A percentile compares a stretch with the other conserved stretches of the same genome.
Conservation (phyloP, 257 asterid species). For the Agastache rugosa region DNA sequence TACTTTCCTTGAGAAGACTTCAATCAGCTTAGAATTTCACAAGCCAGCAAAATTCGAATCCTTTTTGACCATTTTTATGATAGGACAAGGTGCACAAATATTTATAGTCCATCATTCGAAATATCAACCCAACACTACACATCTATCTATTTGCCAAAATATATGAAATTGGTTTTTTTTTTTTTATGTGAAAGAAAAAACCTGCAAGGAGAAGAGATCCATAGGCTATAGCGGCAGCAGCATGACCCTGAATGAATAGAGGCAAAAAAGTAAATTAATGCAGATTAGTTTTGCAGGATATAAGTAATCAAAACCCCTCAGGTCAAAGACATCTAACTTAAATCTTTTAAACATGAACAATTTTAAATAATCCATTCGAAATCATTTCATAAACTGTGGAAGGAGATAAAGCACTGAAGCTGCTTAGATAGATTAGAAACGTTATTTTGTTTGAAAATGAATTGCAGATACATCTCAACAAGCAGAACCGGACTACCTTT, state of each 20-base stretch:
- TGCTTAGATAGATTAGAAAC: slow-evolving; percentile 20
- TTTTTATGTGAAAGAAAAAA: slow-evolving; percentile 34
- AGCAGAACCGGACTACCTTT: slow-evolving; percentile 57
- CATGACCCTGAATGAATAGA: slow-evolving; percentile 73
- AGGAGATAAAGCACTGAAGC: not conserved
- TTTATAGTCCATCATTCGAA: slow-evolving; percentile 13
- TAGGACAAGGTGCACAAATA: not conserved
- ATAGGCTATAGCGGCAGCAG: slow-evolving; percentile 89
- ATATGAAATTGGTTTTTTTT: not conserved
- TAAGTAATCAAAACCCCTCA: slow-evolving; percentile 14
- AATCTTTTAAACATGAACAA: not conserved
- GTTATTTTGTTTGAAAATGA: slow-evolving; percentile 18
- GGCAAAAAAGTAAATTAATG: slow-evolving; percentile 7
- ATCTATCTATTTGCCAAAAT: not conserved
- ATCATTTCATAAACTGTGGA: slow-evolving; percentile 15
- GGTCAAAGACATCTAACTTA: slow-evolving; percentile 16
- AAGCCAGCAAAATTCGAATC: not conserved
- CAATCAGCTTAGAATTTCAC: not conserved
- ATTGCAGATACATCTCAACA: slow-evolving; percentile 24
- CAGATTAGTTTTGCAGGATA: slow-evolving; percentile 11
- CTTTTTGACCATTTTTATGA: not conserved
- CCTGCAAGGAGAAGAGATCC: slow-evolving; percentile 92
- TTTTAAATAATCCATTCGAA: not conserved
- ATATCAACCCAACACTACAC: slow-evolving; percentile 22
- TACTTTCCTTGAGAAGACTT: not conserved